Percentiles rank a stretch among this genome's conserved stretches.
These are phyloP conservation scores for Hypholoma fasciculare DNA, from an alignment of 768 basidiomycete species.

Conservation along the genomic window DNA sequence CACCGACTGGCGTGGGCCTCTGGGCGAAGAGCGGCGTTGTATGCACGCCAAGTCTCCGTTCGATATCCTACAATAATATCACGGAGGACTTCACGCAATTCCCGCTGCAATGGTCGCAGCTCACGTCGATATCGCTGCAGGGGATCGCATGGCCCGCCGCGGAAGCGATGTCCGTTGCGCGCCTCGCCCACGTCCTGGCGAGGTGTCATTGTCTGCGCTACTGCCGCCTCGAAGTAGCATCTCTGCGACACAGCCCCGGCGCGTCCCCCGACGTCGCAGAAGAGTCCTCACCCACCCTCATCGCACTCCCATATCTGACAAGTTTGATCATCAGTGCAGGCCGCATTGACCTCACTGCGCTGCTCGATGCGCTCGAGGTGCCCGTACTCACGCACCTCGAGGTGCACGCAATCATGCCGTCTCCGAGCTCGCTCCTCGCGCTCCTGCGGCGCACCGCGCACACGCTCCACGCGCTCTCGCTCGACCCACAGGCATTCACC, in stretches of 20 bases:
- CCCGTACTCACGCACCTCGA: neutral
- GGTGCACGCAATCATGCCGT: neutral
- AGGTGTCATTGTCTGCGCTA: neutral
- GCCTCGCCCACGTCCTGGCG: neutral
- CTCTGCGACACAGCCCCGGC: neutral
- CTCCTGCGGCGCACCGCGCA: neutral
- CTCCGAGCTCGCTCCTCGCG: neutral
- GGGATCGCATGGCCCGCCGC: neutral
- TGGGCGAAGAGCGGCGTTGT: neutral
- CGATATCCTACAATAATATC: neutral
- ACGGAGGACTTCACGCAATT: constrained; percentile 1
- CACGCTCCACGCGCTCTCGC: neutral
- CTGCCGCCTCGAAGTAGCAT: neutral
- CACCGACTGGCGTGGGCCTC: neutral
- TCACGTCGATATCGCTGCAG: neutral
- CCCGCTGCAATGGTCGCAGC: neutral
- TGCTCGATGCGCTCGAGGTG: neutral
- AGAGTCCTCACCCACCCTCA: no score
- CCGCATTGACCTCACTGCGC: neutral
- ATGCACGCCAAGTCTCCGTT: neutral
- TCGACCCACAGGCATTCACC: neutral
- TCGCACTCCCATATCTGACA: neutral
- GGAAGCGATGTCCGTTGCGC: neutral
- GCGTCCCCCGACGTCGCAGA: neutral
- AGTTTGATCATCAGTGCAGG: neutral